Evolutionary conservation across 2,329 filamentous ascomycete species (phyloP).

Genomic region (Botrytis deweyae): DNA sequence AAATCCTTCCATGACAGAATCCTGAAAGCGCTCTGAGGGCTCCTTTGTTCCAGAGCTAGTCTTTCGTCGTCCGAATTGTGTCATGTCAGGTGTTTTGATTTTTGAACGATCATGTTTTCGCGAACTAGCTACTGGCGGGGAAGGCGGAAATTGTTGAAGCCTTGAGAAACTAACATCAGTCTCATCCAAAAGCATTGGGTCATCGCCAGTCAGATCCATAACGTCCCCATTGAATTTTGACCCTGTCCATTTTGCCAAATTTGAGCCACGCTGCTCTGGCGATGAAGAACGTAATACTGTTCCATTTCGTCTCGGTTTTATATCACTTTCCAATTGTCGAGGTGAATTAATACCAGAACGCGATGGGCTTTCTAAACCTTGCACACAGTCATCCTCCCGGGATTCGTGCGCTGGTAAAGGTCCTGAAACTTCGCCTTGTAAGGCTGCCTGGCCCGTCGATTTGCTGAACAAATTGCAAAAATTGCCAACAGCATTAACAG

Average conservation of each 20-base stretch:
- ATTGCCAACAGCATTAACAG: no score
- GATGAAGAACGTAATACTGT: not conserved
- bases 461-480: not conserved
- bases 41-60: not conserved
- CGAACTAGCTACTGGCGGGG: not conserved
- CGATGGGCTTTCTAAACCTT: not conserved
- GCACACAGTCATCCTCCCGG: not conserved
- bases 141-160: not conserved
- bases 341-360: not conserved
- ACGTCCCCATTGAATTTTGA: not conserved
- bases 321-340: not conserved
- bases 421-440: not conserved
- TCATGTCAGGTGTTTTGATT: not conserved
- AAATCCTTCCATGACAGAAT: not conserved
- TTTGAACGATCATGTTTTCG: not conserved
- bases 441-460: not conserved
- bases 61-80: not conserved
- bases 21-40: not conserved
- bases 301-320: not conserved
- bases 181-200: conserved; percentile 14
- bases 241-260: not conserved
- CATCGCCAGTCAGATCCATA: conserved; percentile 18
- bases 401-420: not conserved
- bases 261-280: not conserved
- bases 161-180: not conserved